Conservation (phyloP, 164 flowering plant species). For the Cinnamomum micranthum region DNA sequence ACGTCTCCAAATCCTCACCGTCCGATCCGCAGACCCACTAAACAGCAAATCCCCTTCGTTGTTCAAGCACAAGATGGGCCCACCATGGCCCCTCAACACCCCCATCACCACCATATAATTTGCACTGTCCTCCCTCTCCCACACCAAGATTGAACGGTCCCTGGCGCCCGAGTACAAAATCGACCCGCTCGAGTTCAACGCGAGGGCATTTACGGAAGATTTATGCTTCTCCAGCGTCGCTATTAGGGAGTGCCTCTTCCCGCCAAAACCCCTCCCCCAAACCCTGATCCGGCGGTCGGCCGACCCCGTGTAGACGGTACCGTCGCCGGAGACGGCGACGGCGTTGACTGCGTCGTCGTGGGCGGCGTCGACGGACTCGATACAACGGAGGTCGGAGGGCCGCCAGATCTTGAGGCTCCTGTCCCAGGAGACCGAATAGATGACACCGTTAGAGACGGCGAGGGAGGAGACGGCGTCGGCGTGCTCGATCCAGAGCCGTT, state of each 20-base stretch:
- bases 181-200: constrained; percentile 49
- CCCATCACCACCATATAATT: constrained; percentile 64
- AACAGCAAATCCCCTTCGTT: constrained; percentile 48
- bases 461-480: constrained; percentile 76
- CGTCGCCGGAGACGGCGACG: constrained; percentile 51
- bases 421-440: constrained; percentile 88
- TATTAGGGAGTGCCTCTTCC: constrained; percentile 35
- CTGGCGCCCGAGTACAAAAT: constrained; percentile 79
- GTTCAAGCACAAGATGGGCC: constrained; percentile 62
- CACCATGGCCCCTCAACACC: constrained; percentile 67
- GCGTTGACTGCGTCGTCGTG: constrained; percentile 89
- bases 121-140: constrained; percentile 86
- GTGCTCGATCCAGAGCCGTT: constrained; percentile 74
- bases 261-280: constrained; percentile 43
- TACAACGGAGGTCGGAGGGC: constrained; percentile 42
- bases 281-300: constrained; percentile 63
- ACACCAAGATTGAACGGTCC: constrained; percentile 84
- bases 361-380: constrained; percentile 53
- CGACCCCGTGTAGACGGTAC: constrained; percentile 73
- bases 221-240: constrained; percentile 80
- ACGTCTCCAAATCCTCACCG: constrained; percentile 79
- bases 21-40: constrained; percentile 89
- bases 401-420: constrained; percentile 67
- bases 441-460: constrained; percentile 28
- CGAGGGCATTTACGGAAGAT: constrained; percentile 81